Base-by-base conservation (phyloP, 805 yeast genomes). In the Sungouiella blattae region DNA sequence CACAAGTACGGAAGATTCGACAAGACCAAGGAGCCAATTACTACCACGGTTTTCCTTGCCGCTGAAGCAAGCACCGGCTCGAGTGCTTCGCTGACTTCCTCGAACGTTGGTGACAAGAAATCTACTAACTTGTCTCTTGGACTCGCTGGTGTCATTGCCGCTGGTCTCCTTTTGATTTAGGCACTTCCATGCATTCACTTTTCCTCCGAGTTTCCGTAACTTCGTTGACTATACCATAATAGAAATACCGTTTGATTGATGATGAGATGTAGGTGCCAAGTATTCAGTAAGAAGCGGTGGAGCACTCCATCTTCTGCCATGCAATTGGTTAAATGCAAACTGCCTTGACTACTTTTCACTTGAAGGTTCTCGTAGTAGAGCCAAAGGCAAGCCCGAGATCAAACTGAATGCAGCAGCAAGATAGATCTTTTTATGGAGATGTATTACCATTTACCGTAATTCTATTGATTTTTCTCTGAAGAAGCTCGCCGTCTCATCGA, bases 91-190 rank as follows among this genome's bases (percentile, higher is more conserved):
- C 50, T 61, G 21, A 46, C 58, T 35, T 55, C 51, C 30, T 42
- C 47, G 27, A 42, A 41, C 41, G 58, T 50, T 32, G 57, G 52
- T 32, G 58, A 50, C 27, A 26, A 28, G 17, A 9, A 33, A 28
- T 34, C 33, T 28, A 41, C 50, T 32, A 53, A 51, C n/a, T 28
- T 52, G 38, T 40, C 54, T 32, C 34, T 53, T 27, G 67, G 67
- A 31, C 53, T 52, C 43, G 65, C 62, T 42, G 69, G 73, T 41
- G 78, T 69, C 33, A 43, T 71, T 26, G 64, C 73, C 46, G 78
- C 77, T 30, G 80, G 75, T 56, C 59, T 71, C 40, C 62, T 74
- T 39, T 57, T 75, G 54, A 33, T 46, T 31, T 46, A 44, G 37
- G 30, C 32, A 14, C n/a, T 13, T 23, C 6, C 23, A 21, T 13